Percentiles rank a stretch among this genome's conserved stretches.
These are phyloP conservation scores for Phoma sp. DNA, from an alignment of 2,329 filamentous ascomycete species.

Conservation along the genomic window DNA sequence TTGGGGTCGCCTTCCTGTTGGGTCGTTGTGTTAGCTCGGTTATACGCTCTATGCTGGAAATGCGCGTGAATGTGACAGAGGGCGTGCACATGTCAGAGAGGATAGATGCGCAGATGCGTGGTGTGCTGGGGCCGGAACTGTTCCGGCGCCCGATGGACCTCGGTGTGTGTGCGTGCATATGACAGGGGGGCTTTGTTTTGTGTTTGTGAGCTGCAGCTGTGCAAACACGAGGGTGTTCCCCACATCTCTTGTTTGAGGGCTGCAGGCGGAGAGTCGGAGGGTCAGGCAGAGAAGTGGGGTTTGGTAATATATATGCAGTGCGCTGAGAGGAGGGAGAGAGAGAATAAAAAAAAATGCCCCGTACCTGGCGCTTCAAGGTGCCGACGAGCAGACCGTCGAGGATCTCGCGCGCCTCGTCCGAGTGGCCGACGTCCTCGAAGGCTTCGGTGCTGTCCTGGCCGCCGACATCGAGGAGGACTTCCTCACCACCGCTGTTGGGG, in stretches of 20 bases:
- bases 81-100: not conserved
- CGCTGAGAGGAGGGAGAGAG: too few relatives aligned
- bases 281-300: too few relatives aligned
- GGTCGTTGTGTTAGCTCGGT: conserved; percentile 1
- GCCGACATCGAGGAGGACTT: conserved; percentile 93
- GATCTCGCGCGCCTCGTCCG: conserved; percentile 95
- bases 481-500: conserved; percentile 83
- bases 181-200: too few relatives aligned
- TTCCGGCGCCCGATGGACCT: conserved; percentile 26
- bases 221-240: too few relatives aligned
- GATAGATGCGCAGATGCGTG: too few relatives aligned
- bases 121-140: conserved; percentile 19
- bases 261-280: too few relatives aligned
- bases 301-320: too few relatives aligned
- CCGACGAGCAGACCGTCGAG: conserved; percentile 62
- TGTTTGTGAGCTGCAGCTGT: too few relatives aligned
- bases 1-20: conserved; percentile 73
- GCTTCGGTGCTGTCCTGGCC: conserved; percentile 97
- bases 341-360: not conserved
- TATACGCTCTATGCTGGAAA: too few relatives aligned
- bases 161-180: too few relatives aligned
- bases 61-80: not conserved
- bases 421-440: conserved; percentile 99
- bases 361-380: conserved; percentile 47
- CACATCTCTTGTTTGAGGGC: too few relatives aligned